Evolutionary conservation across 1,284 basidiomycete genomes (phyloP).

Genomic region (Porogramme epimiltina): DNA sequence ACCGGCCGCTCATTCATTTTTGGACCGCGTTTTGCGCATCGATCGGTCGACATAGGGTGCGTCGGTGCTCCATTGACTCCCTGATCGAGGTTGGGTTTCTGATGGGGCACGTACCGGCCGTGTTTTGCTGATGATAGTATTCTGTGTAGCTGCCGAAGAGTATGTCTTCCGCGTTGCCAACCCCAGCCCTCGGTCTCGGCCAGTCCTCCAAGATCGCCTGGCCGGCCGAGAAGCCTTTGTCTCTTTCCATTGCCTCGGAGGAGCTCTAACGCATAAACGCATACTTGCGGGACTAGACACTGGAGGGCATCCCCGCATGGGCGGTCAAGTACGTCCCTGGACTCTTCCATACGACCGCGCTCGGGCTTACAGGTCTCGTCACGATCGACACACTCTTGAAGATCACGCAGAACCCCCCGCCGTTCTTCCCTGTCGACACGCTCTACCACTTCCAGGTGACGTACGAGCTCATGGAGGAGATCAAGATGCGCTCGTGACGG

Average conservation of each 20-base stretch:
- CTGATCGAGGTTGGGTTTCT: too few relatives aligned
- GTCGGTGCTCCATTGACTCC: too few relatives aligned
- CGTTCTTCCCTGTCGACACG: slow-evolving; percentile 92
- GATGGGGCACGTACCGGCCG: too few relatives aligned
- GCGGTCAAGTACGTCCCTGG: slow-evolving; percentile 76
- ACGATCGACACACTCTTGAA: slow-evolving; percentile 92
- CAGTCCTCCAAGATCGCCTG: too few relatives aligned
- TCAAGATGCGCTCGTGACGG: slow-evolving; percentile 75
- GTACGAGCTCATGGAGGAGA: slow-evolving; percentile 82
- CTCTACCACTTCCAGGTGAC: slow-evolving; percentile 97
- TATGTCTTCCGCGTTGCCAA: too few relatives aligned
- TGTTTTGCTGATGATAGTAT: too few relatives aligned
- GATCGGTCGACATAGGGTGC: too few relatives aligned
- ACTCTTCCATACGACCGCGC: slow-evolving; percentile 91
- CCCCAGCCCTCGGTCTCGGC: too few relatives aligned
- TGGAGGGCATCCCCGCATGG: slow-evolving; percentile 86
- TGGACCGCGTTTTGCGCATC: too few relatives aligned
- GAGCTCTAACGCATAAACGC: slow-evolving; percentile 73
- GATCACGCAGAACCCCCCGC: slow-evolving; percentile 63
- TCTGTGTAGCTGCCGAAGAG: too few relatives aligned
- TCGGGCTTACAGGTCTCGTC: slow-evolving; percentile 90
- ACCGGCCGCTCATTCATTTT: too few relatives aligned
- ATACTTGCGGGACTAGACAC: slow-evolving; percentile 68
- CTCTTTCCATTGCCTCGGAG: slow-evolving; percentile 63
- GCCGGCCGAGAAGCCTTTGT: slow-evolving; percentile 51